Percentiles rank a stretch among this genome's conserved stretches.
Conservation (phyloP, 163 green algal genomes). For the Scenedesmus sp. region DNA sequence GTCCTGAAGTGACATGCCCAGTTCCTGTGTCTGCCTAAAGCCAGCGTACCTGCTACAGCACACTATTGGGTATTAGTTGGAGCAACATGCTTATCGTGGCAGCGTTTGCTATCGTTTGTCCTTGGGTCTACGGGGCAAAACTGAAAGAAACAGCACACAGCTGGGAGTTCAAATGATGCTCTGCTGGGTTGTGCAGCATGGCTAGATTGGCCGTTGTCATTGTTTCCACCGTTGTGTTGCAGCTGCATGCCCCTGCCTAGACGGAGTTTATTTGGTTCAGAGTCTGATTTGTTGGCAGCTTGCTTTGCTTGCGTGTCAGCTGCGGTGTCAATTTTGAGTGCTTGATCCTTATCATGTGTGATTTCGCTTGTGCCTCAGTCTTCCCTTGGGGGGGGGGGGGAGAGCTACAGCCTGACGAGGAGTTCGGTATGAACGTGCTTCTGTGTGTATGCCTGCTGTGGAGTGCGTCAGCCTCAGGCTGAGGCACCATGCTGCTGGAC, state of each 20-base stretch:
- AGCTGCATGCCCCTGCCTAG: neutral
- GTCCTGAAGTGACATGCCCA: neutral
- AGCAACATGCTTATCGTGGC: too few relatives aligned
- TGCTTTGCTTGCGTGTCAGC: neutral
- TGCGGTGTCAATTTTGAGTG: too few relatives aligned
- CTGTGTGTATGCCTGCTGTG: neutral
- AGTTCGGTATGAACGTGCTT: neutral
- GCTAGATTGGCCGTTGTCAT: too few relatives aligned
- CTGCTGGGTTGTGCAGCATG: neutral
- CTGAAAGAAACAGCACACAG: too few relatives aligned
- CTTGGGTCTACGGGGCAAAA: too few relatives aligned
- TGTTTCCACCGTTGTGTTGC: neutral
- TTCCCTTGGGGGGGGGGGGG: neutral
- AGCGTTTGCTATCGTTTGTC: too few relatives aligned
- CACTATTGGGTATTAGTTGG: neutral
- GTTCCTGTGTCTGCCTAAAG: neutral
- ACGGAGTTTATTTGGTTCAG: neutral
- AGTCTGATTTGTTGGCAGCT: neutral
- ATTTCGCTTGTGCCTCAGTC: neutral
- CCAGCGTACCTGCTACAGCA: neutral
- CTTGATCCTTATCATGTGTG: too few relatives aligned
- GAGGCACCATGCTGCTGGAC: too few relatives aligned
- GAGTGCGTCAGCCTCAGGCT: too few relatives aligned
- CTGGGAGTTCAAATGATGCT: too few relatives aligned
- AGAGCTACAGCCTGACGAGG: neutral